These are phyloP conservation scores for Dothistroma septosporum DNA, from an alignment of 2,329 filamentous ascomycete species.

Conservation along the genomic window DNA sequence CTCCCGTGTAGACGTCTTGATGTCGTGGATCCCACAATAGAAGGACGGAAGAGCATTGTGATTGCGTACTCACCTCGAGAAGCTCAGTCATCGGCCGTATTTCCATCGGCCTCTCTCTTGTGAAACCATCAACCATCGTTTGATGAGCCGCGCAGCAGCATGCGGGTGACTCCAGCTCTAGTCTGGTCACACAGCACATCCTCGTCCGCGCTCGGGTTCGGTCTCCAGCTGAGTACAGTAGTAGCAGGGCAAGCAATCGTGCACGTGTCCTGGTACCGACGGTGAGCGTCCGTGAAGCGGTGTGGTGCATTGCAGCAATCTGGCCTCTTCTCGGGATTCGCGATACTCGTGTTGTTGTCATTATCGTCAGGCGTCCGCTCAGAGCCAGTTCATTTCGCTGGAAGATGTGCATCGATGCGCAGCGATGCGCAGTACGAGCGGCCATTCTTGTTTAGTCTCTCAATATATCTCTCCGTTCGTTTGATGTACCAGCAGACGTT, in stretches of 20 bases:
- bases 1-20: not conserved
- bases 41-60: not conserved
- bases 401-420: not conserved
- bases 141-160: not conserved
- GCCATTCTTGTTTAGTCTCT: not conserved
- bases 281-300: not conserved
- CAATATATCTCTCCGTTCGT: not conserved
- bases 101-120: not conserved
- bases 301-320: not conserved
- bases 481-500: not conserved
- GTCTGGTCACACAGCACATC: conserved; percentile 1
- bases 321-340: not conserved
- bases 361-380: not conserved
- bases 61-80: not conserved
- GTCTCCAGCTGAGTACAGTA: no score
- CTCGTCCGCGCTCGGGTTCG: not conserved
- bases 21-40: not conserved
- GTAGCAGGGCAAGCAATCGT: not conserved
- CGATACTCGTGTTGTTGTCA: not conserved
- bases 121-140: not conserved
- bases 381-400: not conserved
- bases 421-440: not conserved
- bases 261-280: not conserved
- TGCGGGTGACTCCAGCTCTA: not conserved
- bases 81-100: not conserved